Conservation (phyloP, 2,329 filamentous ascomycete species). For the Epichloe sylvatica region DNA sequence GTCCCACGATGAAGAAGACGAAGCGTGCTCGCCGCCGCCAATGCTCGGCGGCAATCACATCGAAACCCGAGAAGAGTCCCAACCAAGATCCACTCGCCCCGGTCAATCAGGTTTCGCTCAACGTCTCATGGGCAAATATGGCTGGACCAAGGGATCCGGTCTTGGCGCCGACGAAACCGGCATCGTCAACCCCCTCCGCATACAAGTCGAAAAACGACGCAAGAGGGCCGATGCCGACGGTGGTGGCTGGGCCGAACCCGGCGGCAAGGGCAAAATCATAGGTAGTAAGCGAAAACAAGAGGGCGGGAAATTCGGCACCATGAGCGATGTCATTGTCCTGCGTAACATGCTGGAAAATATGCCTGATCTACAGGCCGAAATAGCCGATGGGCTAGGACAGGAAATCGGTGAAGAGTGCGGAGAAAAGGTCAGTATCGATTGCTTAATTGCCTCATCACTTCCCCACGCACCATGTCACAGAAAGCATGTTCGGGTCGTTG, state of each 20-base stretch:
- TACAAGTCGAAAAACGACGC: constrained; percentile 75
- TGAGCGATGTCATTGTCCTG: constrained; percentile 73
- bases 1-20: constrained; percentile 24
- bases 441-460: neutral
- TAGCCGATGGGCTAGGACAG: constrained; percentile 64
- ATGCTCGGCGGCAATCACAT: constrained; percentile 28
- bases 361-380: constrained; percentile 60
- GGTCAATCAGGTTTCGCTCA: constrained; percentile 77
- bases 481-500: too few relatives aligned
- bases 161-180: constrained; percentile 71
- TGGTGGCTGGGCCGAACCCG: constrained; percentile 59
- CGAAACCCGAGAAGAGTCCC: constrained; percentile 23
- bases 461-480: too few relatives aligned
- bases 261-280: constrained; percentile 63
- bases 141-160: constrained; percentile 78
- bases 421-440: constrained; percentile 42
- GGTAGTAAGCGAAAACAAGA: constrained; percentile 50
- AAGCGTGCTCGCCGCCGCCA: constrained; percentile 30
- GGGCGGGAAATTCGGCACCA: constrained; percentile 47
- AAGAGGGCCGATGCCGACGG: constrained; percentile 67
- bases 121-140: constrained; percentile 83
- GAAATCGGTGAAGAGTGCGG: constrained; percentile 92
- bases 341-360: constrained; percentile 77
- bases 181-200: constrained; percentile 69
- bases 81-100: constrained; percentile 48